These are phyloP conservation scores for Fusarium sp. DNA, from an alignment of 2,329 filamentous ascomycete genomes.

Conservation along the genomic window DNA sequence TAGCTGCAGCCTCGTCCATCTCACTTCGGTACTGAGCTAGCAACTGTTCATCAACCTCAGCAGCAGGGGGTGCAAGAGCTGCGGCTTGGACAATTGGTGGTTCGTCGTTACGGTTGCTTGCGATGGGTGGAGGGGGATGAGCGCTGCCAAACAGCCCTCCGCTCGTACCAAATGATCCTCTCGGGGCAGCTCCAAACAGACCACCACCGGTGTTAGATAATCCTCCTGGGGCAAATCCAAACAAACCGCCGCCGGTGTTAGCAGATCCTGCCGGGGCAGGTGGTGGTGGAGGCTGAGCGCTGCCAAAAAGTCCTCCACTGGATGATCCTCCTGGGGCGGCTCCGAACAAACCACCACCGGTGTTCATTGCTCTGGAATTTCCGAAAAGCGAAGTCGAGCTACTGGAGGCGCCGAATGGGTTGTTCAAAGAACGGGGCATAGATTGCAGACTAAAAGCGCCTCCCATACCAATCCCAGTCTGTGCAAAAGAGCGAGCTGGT, in stretches of 20 bases:
- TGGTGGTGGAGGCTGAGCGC: not conserved
- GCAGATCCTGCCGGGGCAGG: not conserved
- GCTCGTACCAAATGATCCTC: too few relatives aligned
- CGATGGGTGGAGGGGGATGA: not conserved
- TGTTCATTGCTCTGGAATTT: not conserved
- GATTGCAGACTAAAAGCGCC: not conserved
- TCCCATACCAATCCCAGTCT: not conserved
- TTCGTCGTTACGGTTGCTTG: not conserved
- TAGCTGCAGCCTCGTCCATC: slow-evolving; percentile 10
- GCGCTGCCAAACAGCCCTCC: not conserved
- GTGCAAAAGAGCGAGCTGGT: not conserved
- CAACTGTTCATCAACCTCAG: not conserved
- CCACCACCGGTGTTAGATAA: too few relatives aligned
- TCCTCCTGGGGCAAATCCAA: not conserved
- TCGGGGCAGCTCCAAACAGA: too few relatives aligned
- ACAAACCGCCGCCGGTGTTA: not conserved
- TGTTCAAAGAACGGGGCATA: not conserved
- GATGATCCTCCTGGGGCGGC: not conserved
- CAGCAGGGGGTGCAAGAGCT: not conserved
- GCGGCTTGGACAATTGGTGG: not conserved
- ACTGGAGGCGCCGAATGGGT: too few relatives aligned
- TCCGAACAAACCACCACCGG: not conserved
- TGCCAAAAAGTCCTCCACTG: not conserved
- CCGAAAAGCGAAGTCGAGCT: not conserved
- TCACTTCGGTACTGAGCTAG: slow-evolving; percentile 4